A percentile compares a stretch with the other conserved stretches of the same genome.
Evolutionary conservation across 2,329 filamentous ascomycete genomes (phyloP).

Genomic region (Trichoderma harzianum): DNA sequence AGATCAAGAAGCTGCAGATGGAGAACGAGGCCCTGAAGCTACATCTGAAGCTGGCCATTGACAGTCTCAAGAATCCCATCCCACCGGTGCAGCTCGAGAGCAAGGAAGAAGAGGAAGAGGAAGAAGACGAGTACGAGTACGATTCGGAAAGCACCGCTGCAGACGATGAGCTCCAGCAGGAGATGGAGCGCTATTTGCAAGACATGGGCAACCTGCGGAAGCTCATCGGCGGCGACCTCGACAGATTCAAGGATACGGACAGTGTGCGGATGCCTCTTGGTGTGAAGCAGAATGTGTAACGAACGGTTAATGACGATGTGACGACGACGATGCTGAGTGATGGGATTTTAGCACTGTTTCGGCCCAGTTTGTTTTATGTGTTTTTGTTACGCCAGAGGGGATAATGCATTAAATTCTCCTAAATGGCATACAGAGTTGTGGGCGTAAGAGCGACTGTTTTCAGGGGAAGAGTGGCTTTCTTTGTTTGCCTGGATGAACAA

Average conservation of each 20-base stretch:
- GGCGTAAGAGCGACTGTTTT: slow-evolving; percentile 3
- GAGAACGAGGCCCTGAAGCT: slow-evolving; percentile 87
- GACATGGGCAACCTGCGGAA: slow-evolving; percentile 69
- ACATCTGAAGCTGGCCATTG: slow-evolving; percentile 82
- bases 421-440: background rate
- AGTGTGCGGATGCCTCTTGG: slow-evolving; percentile 52
- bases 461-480: background rate
- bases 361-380: background rate
- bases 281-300: slow-evolving; percentile 39
- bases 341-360: background rate
- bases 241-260: slow-evolving; percentile 61
- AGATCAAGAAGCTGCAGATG: slow-evolving; percentile 84
- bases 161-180: slow-evolving; percentile 69
- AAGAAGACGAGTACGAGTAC: slow-evolving; percentile 59
- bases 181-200: slow-evolving; percentile 78
- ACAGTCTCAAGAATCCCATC: slow-evolving; percentile 89
- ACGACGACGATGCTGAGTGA: background rate
- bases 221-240: slow-evolving; percentile 72
- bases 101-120: slow-evolving; percentile 22
- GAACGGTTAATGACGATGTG: background rate
- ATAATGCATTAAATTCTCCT: background rate
- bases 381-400: background rate
- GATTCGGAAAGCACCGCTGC: slow-evolving; percentile 45
- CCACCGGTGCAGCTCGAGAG: slow-evolving; percentile 47
- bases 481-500: background rate